These are phyloP conservation scores for Ambrosiella beaveri DNA, from an alignment of 2,329 filamentous ascomycete genomes.

Conservation along the genomic window DNA sequence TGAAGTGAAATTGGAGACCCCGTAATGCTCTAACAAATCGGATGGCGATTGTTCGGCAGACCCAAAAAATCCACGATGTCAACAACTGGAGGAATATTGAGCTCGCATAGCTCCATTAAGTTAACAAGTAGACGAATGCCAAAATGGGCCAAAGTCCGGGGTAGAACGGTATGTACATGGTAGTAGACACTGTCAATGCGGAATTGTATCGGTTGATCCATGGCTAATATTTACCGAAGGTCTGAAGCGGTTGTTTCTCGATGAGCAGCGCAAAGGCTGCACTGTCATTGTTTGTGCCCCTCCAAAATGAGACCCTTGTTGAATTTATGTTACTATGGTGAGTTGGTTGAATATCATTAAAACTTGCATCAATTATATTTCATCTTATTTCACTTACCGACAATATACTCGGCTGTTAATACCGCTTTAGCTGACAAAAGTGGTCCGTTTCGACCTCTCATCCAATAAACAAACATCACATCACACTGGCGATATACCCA, in stretches of 20 bases:
- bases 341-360: neutral
- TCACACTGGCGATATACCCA: no score
- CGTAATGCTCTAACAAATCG: no score
- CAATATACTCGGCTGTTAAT: neutral
- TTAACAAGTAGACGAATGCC: constrained; percentile 14
- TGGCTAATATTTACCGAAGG: neutral
- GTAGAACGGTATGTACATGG: neutral
- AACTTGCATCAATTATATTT: neutral
- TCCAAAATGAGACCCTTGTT: neutral
- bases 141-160: constrained; percentile 6
- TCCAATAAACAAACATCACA: no score
- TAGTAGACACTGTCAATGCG: neutral
- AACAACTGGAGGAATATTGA: neutral
- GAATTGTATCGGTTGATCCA: neutral
- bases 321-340: neutral
- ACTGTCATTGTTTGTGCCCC: neutral
- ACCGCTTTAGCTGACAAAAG: no score
- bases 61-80: neutral
- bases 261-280: neutral
- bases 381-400: neutral
- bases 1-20: no score
- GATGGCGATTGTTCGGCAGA: neutral
- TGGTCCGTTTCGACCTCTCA: no score
- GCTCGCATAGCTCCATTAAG: constrained; percentile 3
- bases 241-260: neutral